Evolutionary conservation across 2,329 filamentous ascomycete genomes (phyloP).

Genomic region (Trichoderma gracile): DNA sequence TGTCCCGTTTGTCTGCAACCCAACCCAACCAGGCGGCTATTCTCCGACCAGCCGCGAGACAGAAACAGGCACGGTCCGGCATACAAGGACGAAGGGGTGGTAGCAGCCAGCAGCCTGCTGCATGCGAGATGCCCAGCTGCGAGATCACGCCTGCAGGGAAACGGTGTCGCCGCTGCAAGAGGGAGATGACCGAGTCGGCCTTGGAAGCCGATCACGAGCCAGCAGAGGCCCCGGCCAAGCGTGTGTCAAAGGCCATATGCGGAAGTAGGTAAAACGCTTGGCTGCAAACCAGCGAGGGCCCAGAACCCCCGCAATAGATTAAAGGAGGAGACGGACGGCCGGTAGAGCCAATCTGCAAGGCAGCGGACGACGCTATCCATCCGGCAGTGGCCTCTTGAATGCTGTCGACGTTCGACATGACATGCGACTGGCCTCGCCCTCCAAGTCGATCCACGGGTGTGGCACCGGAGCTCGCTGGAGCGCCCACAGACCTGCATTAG

Average conservation of each 20-base stretch:
- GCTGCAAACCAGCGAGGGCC: conserved; percentile 5
- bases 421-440: background rate
- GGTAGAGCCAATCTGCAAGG: conserved; percentile 3
- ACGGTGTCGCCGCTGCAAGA: conserved; percentile 24
- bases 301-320: conserved; percentile 20
- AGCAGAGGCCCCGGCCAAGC: conserved; percentile 16
- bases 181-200: conserved; percentile 24
- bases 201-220: conserved; percentile 24
- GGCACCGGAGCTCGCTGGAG: conserved; percentile 15
- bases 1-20: background rate
- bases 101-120: background rate
- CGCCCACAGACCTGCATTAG: conserved; percentile 17
- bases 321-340: conserved; percentile 20
- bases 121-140: conserved; percentile 21
- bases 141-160: conserved; percentile 22
- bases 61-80: background rate
- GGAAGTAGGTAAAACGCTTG: conserved; percentile 23
- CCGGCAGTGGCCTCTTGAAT: conserved; percentile 2
- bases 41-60: conserved; percentile 21
- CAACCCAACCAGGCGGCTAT: conserved; percentile 15
- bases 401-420: background rate
- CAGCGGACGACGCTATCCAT: conserved; percentile 8
- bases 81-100: background rate
- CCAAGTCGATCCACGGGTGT: conserved; percentile 19
- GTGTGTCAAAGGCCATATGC: conserved; percentile 18